phyloP scores from a whole-genome alignment of 2,329 filamentous ascomycete species.

The Ceratocystis huliohia region DNA sequence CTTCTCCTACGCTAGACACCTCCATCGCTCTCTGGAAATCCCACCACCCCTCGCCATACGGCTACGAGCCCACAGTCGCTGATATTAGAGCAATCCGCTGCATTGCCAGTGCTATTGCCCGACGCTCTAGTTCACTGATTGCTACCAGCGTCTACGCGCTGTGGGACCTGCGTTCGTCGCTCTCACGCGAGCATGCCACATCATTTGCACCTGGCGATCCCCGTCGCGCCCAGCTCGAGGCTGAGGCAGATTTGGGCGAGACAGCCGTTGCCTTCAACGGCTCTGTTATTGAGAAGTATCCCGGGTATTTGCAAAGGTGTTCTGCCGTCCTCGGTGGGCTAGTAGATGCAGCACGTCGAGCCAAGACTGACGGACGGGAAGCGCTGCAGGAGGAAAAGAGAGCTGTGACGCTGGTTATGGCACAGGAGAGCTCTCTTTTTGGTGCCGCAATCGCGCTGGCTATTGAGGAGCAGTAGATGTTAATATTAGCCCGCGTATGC shows the following conservation, averaged over 20 bases:
- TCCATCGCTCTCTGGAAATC: constrained; percentile 10
- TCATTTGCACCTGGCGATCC: constrained; percentile 25
- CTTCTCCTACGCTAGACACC: background rate
- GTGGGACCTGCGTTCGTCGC: constrained; percentile 43
- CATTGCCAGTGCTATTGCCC: constrained; percentile 43
- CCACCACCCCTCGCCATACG: constrained; percentile 29
- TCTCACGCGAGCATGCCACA: constrained; percentile 31
- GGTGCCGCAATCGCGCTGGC: constrained; percentile 62
- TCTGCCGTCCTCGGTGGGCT: constrained; percentile 53
- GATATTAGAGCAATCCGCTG: constrained; percentile 42
- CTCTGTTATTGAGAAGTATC: constrained; percentile 68
- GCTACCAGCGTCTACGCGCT: constrained; percentile 47
- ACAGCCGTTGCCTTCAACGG: constrained; percentile 66
- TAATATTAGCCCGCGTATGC: background rate
- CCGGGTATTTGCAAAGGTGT: constrained; percentile 48
- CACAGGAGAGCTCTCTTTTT: constrained; percentile 60
- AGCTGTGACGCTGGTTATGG: constrained; percentile 51
- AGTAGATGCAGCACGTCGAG: constrained; percentile 29
- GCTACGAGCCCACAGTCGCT: constrained; percentile 29
- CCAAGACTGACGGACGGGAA: background rate
- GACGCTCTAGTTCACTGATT: constrained; percentile 46
- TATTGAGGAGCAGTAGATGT: constrained; percentile 26
- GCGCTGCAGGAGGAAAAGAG: constrained; percentile 2
- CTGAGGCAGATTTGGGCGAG: constrained; percentile 35
- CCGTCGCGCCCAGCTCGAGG: constrained; percentile 36